These are phyloP conservation scores for Turnera subulata DNA, from an alignment of 345 rosid species.

Conservation along the genomic window DNA sequence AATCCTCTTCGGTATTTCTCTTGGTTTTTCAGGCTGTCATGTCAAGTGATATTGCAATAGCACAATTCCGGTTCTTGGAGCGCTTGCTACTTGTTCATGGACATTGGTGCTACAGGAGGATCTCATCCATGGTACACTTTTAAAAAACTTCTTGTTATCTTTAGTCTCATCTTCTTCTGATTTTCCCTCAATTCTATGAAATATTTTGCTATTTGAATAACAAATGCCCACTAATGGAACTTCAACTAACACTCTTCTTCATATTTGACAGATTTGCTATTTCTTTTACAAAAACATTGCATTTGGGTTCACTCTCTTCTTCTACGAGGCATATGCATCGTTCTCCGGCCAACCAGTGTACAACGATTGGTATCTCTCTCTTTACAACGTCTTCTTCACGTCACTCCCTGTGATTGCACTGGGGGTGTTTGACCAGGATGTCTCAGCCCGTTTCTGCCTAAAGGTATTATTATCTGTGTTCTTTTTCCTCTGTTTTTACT, in stretches of 20 bases:
- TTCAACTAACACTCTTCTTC: conserved; percentile 5
- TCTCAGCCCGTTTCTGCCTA: conserved; percentile 60
- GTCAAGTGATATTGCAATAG: conserved; percentile 4
- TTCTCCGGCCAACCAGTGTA: conserved; percentile 86
- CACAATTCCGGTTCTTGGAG: conserved; percentile 1
- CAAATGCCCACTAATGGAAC: conserved; percentile 4
- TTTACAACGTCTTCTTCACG: conserved; percentile 89
- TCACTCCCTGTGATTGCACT: conserved; percentile 94
- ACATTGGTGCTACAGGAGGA: conserved; percentile 1
- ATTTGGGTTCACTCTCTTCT: conserved; percentile 86
- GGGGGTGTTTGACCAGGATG: conserved; percentile 94
- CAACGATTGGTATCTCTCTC: conserved; percentile 84
- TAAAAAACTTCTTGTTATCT: too few relatives aligned
- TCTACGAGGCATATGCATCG: conserved; percentile 77
- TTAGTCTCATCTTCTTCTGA: too few relatives aligned
- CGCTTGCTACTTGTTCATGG: background rate
- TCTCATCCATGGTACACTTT: conserved; percentile 5
- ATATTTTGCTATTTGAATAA: background rate
- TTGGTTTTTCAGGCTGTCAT: background rate
- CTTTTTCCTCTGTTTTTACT: background rate
- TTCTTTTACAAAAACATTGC: conserved; percentile 98
- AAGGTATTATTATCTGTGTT: conserved; percentile 37
- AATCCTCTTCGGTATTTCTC: background rate
- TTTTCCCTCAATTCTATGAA: background rate
- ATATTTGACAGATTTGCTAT: conserved; percentile 71